Base-by-base conservation (phyloP, 495 filamentous ascomycete genomes). In the Penicillium angulare region DNA sequence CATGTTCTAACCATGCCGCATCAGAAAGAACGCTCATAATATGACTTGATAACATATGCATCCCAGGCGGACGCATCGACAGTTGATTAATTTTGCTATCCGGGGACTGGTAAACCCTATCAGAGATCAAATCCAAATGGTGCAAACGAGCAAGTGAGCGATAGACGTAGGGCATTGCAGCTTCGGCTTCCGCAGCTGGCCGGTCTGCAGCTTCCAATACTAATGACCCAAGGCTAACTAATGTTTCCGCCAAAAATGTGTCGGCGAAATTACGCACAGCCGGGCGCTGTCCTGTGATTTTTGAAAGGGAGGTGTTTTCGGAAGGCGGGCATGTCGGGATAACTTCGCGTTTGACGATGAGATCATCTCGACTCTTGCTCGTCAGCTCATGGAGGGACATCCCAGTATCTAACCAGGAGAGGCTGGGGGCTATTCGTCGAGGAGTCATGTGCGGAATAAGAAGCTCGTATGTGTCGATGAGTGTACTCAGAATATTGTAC, bases 21-120 rank as follows among this genome's bases (percentile, higher is more conserved):
- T 87, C 82, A 2, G 84, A 82, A 35, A 87, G 60, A 44, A 79
- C 75, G 23, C 73, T 80, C 69, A 86, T 74, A 17, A 87, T 85
- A 50, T 77, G 67, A 13, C 68, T 75, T 2, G 79, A 81, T 18
- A 86, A 65, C 6, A 83, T 41, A 52, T 82, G 69, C 15, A 87
- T 66, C 7, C 72, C 79, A 4, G 84, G 84, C 2, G 84, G 84
- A 35, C 83, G 75, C 22, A 79, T 68, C 3, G 65, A 62, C 29
- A 55, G 58, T 15, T 67, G 57, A 51, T 76, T 69, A 5, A 50
- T 43, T 45, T 66, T 58, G 17, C 61, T 64, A 36, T 33, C 42
- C 20, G 56, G 49, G 56, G 75, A 77, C 50, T 71, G 73, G 55
- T 86, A 87, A 1, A 86, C 71, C n/a, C 72, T 69, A 21, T 78